Base-by-base conservation (phyloP, 2,329 filamentous ascomycete genomes). In the Exophiala dermatitidis region DNA sequence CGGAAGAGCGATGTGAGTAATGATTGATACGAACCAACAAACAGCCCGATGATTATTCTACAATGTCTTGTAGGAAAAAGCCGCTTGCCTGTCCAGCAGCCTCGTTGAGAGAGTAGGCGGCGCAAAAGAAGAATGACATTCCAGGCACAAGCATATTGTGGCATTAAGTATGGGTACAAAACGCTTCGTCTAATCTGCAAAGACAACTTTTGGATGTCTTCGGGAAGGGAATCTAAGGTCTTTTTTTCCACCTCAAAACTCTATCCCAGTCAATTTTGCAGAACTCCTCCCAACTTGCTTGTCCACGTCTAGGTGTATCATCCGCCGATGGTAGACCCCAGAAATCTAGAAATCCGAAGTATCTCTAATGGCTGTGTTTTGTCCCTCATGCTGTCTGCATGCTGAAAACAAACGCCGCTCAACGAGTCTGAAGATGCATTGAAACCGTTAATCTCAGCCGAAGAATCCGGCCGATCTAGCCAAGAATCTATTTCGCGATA, bases 111-210 rank as follows among this genome's bases (percentile, higher is more conserved):
- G 19, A 19, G 19, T 19, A 19, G 19, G 19, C 19, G 19, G 19
- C 19, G 19, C 19, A 19, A 19, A 19, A 19, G 19, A 19, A 9
- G 8, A 49, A 32, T 9, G 33, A 4, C 9, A 47, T 43, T 37
- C 7, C 19, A n/a, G 5, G 40, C 30, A 8, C 43, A 26, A 48
- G 38, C 10, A 38, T 50, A 29, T 37, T 50, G 47, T 45, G 37
- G 50, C 54, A 57, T 57, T 57, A 50, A 50, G 45, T 57, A 51
- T 57, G 53, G 50, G 48, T 57, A 57, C 54, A 57, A 45, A 47
- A 40, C 48, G 47, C 42, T 29, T 5, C 7, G 12, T 45, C 49
- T 47, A 28, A 42, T 49, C 44, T 34, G 33, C 37, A 43, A 42
- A 51, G 34, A 46, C 38, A 26, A 12, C 10, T 41, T 41, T 41